These are phyloP conservation scores for Zea mays DNA, from an alignment of 176 grass and related monocot genomes.

Conservation along the genomic window DNA sequence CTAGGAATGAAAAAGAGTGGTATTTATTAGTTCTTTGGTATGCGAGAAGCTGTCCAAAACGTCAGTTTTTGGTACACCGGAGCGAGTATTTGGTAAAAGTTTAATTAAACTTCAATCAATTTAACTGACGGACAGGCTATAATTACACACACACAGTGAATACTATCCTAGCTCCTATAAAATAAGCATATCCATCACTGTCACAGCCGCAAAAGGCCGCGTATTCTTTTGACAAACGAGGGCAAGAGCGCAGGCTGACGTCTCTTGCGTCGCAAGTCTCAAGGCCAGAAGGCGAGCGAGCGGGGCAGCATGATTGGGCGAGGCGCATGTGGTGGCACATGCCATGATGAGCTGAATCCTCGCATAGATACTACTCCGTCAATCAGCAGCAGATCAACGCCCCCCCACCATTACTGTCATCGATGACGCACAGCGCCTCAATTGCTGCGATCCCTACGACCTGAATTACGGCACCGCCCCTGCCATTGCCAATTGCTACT, in stretches of 20 bases:
- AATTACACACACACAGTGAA: too few relatives aligned
- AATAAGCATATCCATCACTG: conserved; percentile 15
- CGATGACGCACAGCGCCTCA: conserved; percentile 20
- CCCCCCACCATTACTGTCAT: conserved; percentile 14
- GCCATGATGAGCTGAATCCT: conserved; percentile 47
- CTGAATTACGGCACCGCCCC: neutral
- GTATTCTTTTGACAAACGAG: conserved; percentile 20
- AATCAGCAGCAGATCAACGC: neutral
- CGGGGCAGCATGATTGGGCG: conserved; percentile 28
- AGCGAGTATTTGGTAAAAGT: too few relatives aligned
- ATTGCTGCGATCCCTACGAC: neutral
- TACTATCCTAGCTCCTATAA: neutral
- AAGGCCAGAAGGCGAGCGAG: conserved; percentile 1
- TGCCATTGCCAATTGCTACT: neutral
- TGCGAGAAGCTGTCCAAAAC: too few relatives aligned
- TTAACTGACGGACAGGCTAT: too few relatives aligned
- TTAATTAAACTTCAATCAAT: too few relatives aligned
- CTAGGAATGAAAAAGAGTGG: too few relatives aligned
- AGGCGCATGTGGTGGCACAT: conserved; percentile 65
- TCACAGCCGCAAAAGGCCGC: conserved; percentile 11
- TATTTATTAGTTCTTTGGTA: too few relatives aligned
- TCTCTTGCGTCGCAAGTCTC: conserved; percentile 45
- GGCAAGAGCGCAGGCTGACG: neutral
- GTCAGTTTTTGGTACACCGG: too few relatives aligned
- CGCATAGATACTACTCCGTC: conserved; percentile 21